These are phyloP conservation scores for Berberis thunbergii DNA, from an alignment of 164 flowering plant genomes.

Conservation along the genomic window DNA sequence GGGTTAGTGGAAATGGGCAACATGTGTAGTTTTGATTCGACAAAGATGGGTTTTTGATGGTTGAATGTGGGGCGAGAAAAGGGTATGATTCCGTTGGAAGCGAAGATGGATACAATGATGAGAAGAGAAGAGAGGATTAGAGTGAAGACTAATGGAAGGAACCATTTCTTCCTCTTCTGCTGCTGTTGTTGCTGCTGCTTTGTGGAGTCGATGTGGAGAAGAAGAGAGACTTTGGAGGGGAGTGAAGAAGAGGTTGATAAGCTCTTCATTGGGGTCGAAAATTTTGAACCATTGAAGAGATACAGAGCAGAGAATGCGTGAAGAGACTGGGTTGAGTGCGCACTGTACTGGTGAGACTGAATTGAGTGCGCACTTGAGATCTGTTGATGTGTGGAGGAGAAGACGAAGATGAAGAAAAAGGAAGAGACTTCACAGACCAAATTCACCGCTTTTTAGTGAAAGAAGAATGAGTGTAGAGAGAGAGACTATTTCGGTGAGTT, in stretches of 20 bases:
- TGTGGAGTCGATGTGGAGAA: constrained; percentile 20
- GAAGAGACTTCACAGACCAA: too few relatives aligned
- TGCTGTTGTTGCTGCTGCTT: constrained; percentile 12
- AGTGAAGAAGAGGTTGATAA: neutral
- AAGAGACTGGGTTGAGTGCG: too few relatives aligned
- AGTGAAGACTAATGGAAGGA: constrained; percentile 24
- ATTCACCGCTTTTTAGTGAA: too few relatives aligned
- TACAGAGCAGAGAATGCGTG: too few relatives aligned
- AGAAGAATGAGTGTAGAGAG: too few relatives aligned
- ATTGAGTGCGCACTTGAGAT: too few relatives aligned
- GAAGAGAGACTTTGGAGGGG: constrained; percentile 3
- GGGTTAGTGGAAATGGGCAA: constrained; percentile 19
- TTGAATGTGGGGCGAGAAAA: constrained; percentile 2
- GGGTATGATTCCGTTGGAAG: constrained; percentile 16
- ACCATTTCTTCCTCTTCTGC: constrained; percentile 44
- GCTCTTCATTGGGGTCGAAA: too few relatives aligned
- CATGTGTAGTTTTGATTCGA: constrained; percentile 40
- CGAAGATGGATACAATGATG: constrained; percentile 19
- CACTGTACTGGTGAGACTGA: too few relatives aligned
- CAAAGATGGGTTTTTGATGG: constrained; percentile 31
- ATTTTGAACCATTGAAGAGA: too few relatives aligned
- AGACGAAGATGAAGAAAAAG: too few relatives aligned
- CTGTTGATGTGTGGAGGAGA: too few relatives aligned
- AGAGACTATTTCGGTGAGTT: too few relatives aligned
- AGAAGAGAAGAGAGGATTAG: constrained; percentile 22